Evolutionary conservation across 495 filamentous ascomycete genomes (phyloP), one percentile per base, ranked within the genome.

Genomic region (Aspergillus asperescens): DNA sequence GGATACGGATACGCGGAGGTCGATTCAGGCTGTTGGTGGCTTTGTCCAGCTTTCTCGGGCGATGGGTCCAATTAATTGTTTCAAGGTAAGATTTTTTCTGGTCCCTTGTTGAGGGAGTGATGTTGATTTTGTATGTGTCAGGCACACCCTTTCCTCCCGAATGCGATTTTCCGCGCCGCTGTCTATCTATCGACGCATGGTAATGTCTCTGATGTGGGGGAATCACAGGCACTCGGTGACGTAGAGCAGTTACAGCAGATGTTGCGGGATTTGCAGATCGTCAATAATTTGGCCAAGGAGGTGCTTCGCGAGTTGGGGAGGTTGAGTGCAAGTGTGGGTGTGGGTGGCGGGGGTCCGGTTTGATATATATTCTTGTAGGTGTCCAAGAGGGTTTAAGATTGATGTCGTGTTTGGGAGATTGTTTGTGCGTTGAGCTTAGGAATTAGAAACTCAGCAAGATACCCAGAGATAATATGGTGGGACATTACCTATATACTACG

Each of bases 61-160:
- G 1, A 42, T 42, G 23, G 10, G 29, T 7, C 28, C 28, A 3
- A 7, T 35, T n/a, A 48, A 23, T 24, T 48, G 45, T 10, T 48
- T 48, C 19, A 48, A 20, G 31, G 45, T 48, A 20, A 7, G 16
- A n/a, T 24, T 1, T 31, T 10, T 47, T 22, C 25, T 13, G n/a
- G n/a, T 47, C 23, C 20, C 10, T 43, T 27, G 19, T 1, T 43
- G 23, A 2, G 10, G 20, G 19, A 25, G 5, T 7, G 8, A 1
- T 22, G 10, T 3, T 35, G n/a, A 16, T 15, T 2, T 4, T 35
- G n/a, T 35, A 7, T 1, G 4, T n/a, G n/a, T n/a, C 20, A 48
- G 45, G 29, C 31, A 8, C 45, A 48, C 18, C 45, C 29, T 4
- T 35, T 48, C 22, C 28, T 48, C 6, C 45, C 45, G 15, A 48